phyloP scores from a whole-genome alignment of 805 yeast species.

The Scheffersomyces stipitis region DNA sequence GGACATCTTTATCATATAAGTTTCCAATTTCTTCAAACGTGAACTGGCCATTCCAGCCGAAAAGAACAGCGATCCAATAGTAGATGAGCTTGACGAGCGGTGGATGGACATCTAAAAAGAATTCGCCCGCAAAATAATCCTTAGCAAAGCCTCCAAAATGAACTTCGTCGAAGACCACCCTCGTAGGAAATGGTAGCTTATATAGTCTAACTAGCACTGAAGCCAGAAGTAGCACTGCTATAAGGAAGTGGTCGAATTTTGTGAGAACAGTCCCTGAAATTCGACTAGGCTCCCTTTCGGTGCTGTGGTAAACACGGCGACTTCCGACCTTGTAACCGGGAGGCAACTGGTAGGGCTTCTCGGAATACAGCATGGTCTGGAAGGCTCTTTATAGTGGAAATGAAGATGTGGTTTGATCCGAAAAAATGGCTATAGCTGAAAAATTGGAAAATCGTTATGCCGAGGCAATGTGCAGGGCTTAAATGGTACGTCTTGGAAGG shows the following conservation, averaged over 20 bases:
- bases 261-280: constrained; percentile 11
- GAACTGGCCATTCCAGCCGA: constrained; percentile 45
- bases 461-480: no score
- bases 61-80: constrained; percentile 50
- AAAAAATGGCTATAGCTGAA: no score
- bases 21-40: constrained; percentile 46
- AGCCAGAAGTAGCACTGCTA: constrained; percentile 20
- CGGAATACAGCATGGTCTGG: not conserved
- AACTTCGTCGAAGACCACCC: constrained; percentile 51
- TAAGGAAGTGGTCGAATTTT: constrained; percentile 18
- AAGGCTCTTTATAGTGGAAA: no score
- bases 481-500: no score
- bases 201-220: constrained; percentile 29
- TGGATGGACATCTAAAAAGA: constrained; percentile 72
- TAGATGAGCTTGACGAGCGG: constrained; percentile 65
- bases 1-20: constrained; percentile 33
- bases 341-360: constrained; percentile 8
- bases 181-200: constrained; percentile 32
- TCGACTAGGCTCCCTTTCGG: constrained; percentile 16
- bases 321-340: constrained; percentile 32
- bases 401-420: no score
- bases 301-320: constrained; percentile 27
- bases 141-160: constrained; percentile 41
- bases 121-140: constrained; percentile 54
- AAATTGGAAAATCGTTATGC: no score